Base-by-base conservation (phyloP, 148 eudicot genomes). In the Rhododendron ovatum region DNA sequence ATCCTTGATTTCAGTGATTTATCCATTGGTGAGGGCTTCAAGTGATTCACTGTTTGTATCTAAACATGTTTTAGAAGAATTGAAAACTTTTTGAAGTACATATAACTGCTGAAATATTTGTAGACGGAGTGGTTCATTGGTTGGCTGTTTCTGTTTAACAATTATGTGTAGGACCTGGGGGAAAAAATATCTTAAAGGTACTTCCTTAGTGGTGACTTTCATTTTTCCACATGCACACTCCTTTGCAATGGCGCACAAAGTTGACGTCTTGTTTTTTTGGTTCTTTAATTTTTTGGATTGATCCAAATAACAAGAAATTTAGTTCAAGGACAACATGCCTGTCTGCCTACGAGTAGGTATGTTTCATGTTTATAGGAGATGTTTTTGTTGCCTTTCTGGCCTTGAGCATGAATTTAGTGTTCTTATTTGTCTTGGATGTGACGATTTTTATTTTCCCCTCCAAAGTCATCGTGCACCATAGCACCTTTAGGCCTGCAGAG, bases 1-100 rank as follows among this genome's bases (percentile, higher is more conserved):
- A 94, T 95, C 73, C 93, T 95, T 82, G 98, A 96, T 91, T 96
- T 96, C 89, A 94, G 99, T 87, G 88, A 95, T 89, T 84, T 96
- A 57, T 91, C 98, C 75, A 45, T 94, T 47, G 96, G 99, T 96
- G 86, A 88, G 96, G 88, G 33, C 14, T 85, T 90, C 79, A 28
- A 61, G 74, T 43, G 47, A 73, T 80, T 65, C 77, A 47, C 61
- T 84, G 22, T 78, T 20, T n/a, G 30, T 41, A 47, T 78, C 28
- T 51, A 74, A 22, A 33, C 35, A 50, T 84, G 81, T 45, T 26
- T 47, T 33, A 0, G 59, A 14, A 30, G 30, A 84, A 59, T 30
- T 84, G 47, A 51, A 39, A 47, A 83, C 65, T 73, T 84, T 20
- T 73, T 43, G 17, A 78, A 78, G 17, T 78, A n/a, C 17, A 10